phyloP scores from a whole-genome alignment of 495 filamentous ascomycete species.

The Trypethelium eluteriae region DNA sequence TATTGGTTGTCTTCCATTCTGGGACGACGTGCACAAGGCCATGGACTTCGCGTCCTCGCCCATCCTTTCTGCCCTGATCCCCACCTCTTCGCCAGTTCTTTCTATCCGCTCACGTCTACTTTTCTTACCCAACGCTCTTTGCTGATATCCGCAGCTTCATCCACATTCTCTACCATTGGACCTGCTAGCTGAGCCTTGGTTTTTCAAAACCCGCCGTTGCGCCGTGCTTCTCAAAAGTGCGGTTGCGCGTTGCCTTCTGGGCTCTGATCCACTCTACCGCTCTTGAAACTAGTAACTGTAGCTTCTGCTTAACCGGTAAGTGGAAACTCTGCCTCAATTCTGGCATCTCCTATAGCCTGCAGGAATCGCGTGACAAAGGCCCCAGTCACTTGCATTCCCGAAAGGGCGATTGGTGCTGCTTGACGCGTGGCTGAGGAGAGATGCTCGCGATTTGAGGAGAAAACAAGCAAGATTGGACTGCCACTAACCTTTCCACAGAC shows the following conservation, averaged over 20 bases:
- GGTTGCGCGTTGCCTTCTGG: background rate
- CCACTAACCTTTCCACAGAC: background rate
- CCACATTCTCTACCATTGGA: background rate
- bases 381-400: background rate
- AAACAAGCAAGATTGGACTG: background rate
- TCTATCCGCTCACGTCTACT: background rate
- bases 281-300: background rate
- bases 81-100: background rate
- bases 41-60: background rate
- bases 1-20: background rate
- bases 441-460: background rate
- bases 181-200: background rate
- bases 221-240: background rate
- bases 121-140: slow-evolving; percentile 5
- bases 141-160: slow-evolving; percentile 3
- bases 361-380: background rate
- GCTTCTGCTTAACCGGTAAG: background rate
- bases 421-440: background rate
- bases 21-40: background rate
- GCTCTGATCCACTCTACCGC: too few relatives aligned
- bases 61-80: background rate
- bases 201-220: background rate
- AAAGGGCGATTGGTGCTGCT: background rate
- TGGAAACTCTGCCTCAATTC: background rate
- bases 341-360: too few relatives aligned